Conservation (phyloP, 1,284 basidiomycete genomes). For the Cystobasidium pallidum region DNA sequence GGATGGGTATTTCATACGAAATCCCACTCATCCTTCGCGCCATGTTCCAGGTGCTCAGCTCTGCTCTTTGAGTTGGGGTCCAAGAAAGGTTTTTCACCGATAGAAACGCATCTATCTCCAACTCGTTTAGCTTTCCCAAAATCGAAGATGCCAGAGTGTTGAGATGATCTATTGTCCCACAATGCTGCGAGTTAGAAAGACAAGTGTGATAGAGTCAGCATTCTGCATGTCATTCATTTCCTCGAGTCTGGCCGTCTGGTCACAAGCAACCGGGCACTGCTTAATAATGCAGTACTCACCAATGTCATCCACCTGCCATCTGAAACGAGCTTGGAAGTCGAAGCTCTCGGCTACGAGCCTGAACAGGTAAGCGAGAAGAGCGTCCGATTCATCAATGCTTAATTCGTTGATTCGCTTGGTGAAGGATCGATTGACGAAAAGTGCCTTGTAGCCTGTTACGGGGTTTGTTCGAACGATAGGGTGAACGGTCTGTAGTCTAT, state of each 20-base stretch:
- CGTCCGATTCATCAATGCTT: slow-evolving; percentile 64
- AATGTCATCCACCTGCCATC: slow-evolving; percentile 57
- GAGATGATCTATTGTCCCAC: slow-evolving; percentile 61
- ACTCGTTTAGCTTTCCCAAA: slow-evolving; percentile 59
- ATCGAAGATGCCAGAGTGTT: slow-evolving; percentile 57
- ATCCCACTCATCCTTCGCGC: slow-evolving; percentile 22
- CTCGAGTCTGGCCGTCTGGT: no score
- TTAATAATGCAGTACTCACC: slow-evolving; percentile 16
- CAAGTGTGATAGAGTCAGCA: no score
- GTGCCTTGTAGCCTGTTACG: slow-evolving; percentile 68
- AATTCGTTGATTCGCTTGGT: slow-evolving; percentile 68
- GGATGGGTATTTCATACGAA: slow-evolving; percentile 2
- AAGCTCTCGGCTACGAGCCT: slow-evolving; percentile 53
- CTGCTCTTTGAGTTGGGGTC: slow-evolving; percentile 63
- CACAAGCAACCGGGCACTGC: no score
- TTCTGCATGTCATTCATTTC: no score
- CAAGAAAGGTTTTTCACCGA: slow-evolving; percentile 68
- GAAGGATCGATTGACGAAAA: slow-evolving; percentile 70
- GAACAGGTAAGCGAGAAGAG: slow-evolving; percentile 61
- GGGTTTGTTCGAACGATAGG: slow-evolving; percentile 60
- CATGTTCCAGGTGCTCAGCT: slow-evolving; percentile 58
- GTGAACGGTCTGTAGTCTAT: slow-evolving; percentile 64
- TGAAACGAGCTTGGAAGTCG: slow-evolving; percentile 63
- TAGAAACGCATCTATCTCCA: slow-evolving; percentile 66
- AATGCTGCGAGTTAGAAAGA: no score